Base-by-base conservation (phyloP, 1,284 basidiomycete genomes). In the Ceratorhiza oryzae-sativae region DNA sequence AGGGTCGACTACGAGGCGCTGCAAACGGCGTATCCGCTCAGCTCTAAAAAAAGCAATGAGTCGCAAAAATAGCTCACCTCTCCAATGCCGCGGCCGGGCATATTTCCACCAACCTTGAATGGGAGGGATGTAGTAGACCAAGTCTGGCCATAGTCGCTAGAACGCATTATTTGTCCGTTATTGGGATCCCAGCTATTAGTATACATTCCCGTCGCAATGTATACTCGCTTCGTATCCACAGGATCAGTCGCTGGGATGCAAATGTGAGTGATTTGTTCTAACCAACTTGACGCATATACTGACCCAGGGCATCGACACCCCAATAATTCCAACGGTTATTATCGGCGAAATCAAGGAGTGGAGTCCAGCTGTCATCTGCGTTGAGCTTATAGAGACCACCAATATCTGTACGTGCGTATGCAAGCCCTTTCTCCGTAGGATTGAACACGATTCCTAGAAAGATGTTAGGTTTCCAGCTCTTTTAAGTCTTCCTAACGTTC, bases 151-250 rank as follows among this genome's bases (percentile, higher is more conserved):
- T 84, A 82, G 76, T 90, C 84, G 5, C 82, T 83, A 10, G 88
- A 89, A 55, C 86, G 85, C n/a, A 90, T 79, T 53, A 90, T 88
- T 63, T 85, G 83, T 1, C 88, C 88, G 71, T 88, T 87, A 76
- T 86, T 88, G 1, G 88, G 87, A 75, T 89, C 88, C 83, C 83
- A 89, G 39, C 81, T 84, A 77, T 88, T 89, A 3, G 88, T 89
- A 75, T 89, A 90, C 85, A 87, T 86, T 55, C 87, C 87, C 10
- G 84, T 83, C 0, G 86, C 75, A 30, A 75, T 65, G 36, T 76
- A 76, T 5, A 75, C 71, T 30, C 85, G 83, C 71, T 82, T 82
- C 3, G 87, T 80, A 56, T 87, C 82, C 0, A 88, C 83, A 3
- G 87, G 87, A 75, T 89, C 87, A 0, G 86, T 87, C 15, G 75